A percentile compares a stretch with the other conserved stretches of the same genome.
phyloP scores from a whole-genome alignment of 441 rosid species.

The Jatropha multifida region DNA sequence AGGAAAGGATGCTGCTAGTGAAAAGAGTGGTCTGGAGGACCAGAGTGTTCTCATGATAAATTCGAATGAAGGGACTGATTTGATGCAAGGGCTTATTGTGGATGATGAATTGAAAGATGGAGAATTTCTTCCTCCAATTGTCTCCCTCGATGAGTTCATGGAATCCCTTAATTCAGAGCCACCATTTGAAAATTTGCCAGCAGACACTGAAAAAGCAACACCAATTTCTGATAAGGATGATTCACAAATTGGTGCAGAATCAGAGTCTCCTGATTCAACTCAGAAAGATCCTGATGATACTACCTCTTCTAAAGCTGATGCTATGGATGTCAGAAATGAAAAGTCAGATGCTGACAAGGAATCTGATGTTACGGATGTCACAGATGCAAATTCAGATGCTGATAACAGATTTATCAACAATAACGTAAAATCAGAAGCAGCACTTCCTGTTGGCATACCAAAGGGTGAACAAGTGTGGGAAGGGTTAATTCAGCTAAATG shows the following conservation, averaged over 20 bases:
- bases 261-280: slow-evolving; percentile 41
- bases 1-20: slow-evolving; percentile 24
- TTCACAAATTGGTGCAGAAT: slow-evolving; percentile 31
- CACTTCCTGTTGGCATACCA: slow-evolving; percentile 20
- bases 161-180: slow-evolving; percentile 72
- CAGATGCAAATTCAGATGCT: slow-evolving; percentile 22
- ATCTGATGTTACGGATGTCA: slow-evolving; percentile 29
- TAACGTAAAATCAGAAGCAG: slow-evolving; percentile 28
- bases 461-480: slow-evolving; percentile 71
- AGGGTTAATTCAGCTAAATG: slow-evolving; percentile 71
- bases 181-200: slow-evolving; percentile 65
- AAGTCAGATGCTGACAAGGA: not conserved
- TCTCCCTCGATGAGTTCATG: slow-evolving; percentile 86
- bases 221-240: slow-evolving; percentile 43
- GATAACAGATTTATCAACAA: slow-evolving; percentile 27
- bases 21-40: slow-evolving; percentile 35
- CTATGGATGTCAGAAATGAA: not conserved
- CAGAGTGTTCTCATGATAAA: slow-evolving; percentile 51
- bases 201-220: slow-evolving; percentile 38
- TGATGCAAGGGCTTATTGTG: slow-evolving; percentile 57
- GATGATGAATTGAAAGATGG: slow-evolving; percentile 81
- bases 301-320: slow-evolving; percentile 21
- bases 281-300: slow-evolving; percentile 30
- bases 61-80: slow-evolving; percentile 50
- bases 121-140: slow-evolving; percentile 84